A percentile compares a stretch with the other conserved stretches of the same genome.
phyloP scores from a whole-genome alignment of 1,284 basidiomycete species.

The Dichomitus squalens region DNA sequence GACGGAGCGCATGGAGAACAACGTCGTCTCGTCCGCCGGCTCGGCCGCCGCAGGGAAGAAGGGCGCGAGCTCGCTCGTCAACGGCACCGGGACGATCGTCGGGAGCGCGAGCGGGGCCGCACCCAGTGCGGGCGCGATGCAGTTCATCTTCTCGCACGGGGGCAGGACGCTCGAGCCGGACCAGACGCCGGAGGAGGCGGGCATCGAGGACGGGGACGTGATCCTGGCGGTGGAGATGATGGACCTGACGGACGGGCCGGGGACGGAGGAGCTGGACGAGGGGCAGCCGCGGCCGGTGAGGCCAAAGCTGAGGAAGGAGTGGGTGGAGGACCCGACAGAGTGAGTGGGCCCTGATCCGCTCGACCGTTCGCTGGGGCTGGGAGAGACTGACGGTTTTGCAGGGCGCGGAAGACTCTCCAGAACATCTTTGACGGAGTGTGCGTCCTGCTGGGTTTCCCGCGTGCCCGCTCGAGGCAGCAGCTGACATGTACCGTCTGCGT shows the following conservation, averaged over 20 bases:
- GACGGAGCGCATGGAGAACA: slow-evolving; percentile 79
- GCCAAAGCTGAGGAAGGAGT: slow-evolving; percentile 74
- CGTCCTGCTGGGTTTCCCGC: slow-evolving; percentile 32
- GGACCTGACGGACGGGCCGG: slow-evolving; percentile 74
- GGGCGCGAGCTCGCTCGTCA: slow-evolving; percentile 41
- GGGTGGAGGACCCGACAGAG: slow-evolving; percentile 74
- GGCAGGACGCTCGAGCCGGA: slow-evolving; percentile 74
- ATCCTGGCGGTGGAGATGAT: slow-evolving; percentile 84
- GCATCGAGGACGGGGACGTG: slow-evolving; percentile 83
- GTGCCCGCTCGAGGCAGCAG: not conserved
- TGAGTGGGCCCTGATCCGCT: slow-evolving; percentile 38
- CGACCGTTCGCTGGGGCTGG: not conserved
- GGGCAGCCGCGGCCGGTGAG: slow-evolving; percentile 55
- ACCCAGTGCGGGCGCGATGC: slow-evolving; percentile 38
- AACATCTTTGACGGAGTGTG: slow-evolving; percentile 83
- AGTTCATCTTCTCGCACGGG: slow-evolving; percentile 81
- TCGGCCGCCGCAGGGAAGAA: slow-evolving; percentile 7
- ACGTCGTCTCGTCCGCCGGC: slow-evolving; percentile 13
- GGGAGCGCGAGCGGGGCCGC: slow-evolving; percentile 34
- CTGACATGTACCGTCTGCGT: slow-evolving; percentile 5
- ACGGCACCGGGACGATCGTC: slow-evolving; percentile 48
- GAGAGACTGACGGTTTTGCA: slow-evolving; percentile 30
- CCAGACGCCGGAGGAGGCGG: slow-evolving; percentile 80
- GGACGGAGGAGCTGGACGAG: slow-evolving; percentile 64
- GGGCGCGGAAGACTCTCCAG: slow-evolving; percentile 71